phyloP scores from a whole-genome alignment of 2,329 filamentous ascomycete genomes.

The Botrytis tulipae region DNA sequence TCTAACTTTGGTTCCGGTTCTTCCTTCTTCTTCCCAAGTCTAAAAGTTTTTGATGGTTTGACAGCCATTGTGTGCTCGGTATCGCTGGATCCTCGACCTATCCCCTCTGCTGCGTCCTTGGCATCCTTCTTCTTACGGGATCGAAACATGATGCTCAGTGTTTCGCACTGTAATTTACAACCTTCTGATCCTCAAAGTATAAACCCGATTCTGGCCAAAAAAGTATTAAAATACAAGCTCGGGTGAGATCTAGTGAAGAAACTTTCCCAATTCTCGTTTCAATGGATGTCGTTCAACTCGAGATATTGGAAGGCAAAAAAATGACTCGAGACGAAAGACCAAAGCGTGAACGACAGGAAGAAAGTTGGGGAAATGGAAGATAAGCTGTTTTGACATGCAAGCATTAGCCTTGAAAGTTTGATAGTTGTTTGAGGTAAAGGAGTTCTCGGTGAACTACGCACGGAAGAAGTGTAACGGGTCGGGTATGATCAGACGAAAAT shows the following conservation, averaged over 20 bases:
- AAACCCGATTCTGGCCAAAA: background rate
- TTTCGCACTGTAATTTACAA: constrained; percentile 13
- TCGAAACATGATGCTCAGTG: constrained; percentile 63
- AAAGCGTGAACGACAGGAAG: background rate
- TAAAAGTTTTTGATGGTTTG: constrained; percentile 53
- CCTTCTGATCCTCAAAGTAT: background rate
- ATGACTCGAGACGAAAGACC: background rate
- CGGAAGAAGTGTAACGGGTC: constrained; percentile 13
- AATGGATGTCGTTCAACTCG: background rate
- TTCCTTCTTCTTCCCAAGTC: constrained; percentile 52
- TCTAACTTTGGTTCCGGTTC: constrained; percentile 59
- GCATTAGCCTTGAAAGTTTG: constrained; percentile 20
- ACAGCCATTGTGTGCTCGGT: constrained; percentile 43
- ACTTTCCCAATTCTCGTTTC: background rate
- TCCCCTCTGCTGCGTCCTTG: constrained; percentile 52
- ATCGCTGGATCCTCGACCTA: constrained; percentile 52
- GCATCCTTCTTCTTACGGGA: constrained; percentile 72
- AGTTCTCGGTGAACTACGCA: constrained; percentile 18
- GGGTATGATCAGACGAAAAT: constrained; percentile 12
- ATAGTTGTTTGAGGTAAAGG: background rate
- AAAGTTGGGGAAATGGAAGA: constrained; percentile 6
- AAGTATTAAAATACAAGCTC: background rate
- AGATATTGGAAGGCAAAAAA: background rate
- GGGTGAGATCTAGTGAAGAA: background rate
- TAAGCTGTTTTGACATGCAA: constrained; percentile 16